Conservation (phyloP, 106 monocot species). For the Phalaenopsis aphrodite region DNA sequence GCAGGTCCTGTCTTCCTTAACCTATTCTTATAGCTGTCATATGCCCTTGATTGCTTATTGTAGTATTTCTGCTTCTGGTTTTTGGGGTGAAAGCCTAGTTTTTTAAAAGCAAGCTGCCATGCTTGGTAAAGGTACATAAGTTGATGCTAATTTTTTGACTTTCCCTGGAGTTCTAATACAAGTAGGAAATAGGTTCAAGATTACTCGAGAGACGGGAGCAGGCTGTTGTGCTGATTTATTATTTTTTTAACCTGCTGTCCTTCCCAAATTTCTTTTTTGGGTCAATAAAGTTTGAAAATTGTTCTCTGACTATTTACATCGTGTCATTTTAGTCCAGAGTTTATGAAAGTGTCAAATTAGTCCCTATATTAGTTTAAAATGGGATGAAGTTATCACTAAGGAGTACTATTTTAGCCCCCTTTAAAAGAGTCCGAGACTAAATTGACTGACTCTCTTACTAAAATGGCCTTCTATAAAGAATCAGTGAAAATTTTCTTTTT, state of each 20-base stretch:
- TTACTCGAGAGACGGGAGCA: neutral
- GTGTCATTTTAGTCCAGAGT: too few species aligned
- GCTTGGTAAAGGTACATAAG: neutral
- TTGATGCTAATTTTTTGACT: neutral
- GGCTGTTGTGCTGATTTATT: neutral
- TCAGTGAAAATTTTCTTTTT: too few species aligned
- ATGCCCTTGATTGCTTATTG: constrained; percentile 3
- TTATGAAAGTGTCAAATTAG: too few species aligned
- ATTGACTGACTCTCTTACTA: too few species aligned
- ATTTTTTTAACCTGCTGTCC: neutral
- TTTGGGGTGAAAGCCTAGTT: neutral
- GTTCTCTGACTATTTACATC: too few species aligned
- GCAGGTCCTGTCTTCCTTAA: constrained; percentile 35
- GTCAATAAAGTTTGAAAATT: too few species aligned
- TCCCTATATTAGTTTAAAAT: too few species aligned
- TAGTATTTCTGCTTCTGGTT: neutral
- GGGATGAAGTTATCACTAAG: too few species aligned
- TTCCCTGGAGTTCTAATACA: neutral
- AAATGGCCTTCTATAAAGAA: too few species aligned
- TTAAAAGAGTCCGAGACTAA: too few species aligned
- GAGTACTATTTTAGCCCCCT: too few species aligned
- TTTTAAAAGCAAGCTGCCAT: neutral
- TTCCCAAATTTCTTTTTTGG: neutral
- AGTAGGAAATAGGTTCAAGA: neutral
- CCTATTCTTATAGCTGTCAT: neutral